These are phyloP conservation scores for Glutinoglossum americanum DNA, from an alignment of 495 filamentous ascomycete genomes.

Conservation along the genomic window DNA sequence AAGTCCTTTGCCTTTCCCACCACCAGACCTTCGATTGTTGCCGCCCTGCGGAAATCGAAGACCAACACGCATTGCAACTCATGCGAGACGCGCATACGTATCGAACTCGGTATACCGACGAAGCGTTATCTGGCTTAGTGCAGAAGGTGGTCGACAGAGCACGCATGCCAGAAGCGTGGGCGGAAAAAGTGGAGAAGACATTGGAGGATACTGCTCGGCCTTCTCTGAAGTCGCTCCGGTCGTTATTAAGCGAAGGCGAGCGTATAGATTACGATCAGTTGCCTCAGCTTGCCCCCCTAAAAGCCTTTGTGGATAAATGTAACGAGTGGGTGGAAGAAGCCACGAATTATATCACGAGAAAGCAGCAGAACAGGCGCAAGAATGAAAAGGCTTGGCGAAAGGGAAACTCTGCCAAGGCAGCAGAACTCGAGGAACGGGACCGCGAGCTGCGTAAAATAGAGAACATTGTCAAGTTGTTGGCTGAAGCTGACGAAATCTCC, in stretches of 20 bases:
- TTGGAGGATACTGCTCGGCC: slow-evolving; percentile 68
- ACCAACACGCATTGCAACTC: slow-evolving; percentile 27
- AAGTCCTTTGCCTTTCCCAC: slow-evolving; percentile 58
- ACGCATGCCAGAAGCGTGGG: slow-evolving; percentile 68
- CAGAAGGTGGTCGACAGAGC: slow-evolving; percentile 74
- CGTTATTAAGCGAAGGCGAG: slow-evolving; percentile 80
- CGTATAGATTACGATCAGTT: slow-evolving; percentile 78
- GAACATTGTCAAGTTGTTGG: slow-evolving; percentile 68
- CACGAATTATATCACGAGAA: slow-evolving; percentile 87
- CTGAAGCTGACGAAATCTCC: slow-evolving; percentile 65
- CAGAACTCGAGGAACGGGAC: slow-evolving; percentile 76
- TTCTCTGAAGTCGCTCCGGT: slow-evolving; percentile 65
- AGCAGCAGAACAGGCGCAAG: slow-evolving; percentile 96
- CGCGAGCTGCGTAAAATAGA: slow-evolving; percentile 76
- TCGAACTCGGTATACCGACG: slow-evolving; percentile 41
- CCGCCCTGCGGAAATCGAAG: slow-evolving; percentile 34
- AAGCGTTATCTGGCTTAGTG: slow-evolving; percentile 37
- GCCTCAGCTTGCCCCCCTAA: slow-evolving; percentile 60
- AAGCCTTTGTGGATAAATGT: slow-evolving; percentile 78
- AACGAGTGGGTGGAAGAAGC: slow-evolving; percentile 98
- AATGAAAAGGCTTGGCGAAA: slow-evolving; percentile 83
- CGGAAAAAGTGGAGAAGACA: slow-evolving; percentile 67
- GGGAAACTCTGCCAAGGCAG: slow-evolving; percentile 38
- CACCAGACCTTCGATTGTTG: slow-evolving; percentile 65
- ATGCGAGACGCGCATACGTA: slow-evolving; percentile 35